Conservation (phyloP, 169 alveolate genomes). For the Plasmodium gonderi region DNA sequence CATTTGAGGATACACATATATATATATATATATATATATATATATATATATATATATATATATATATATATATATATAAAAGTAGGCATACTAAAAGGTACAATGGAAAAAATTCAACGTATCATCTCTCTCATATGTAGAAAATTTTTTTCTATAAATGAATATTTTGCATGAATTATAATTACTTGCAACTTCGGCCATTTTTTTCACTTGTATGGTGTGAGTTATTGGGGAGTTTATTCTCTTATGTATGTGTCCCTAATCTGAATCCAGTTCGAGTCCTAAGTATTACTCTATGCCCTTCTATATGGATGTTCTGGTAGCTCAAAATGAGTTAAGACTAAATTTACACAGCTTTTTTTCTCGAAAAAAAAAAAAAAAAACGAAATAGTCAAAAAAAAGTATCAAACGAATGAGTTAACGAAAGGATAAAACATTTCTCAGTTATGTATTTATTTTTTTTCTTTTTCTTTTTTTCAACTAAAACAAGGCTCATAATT, state of each 20-base stretch:
- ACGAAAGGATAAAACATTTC: neutral
- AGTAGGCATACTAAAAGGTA: no score
- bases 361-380: neutral
- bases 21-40: no score
- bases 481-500: neutral
- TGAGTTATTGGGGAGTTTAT: neutral
- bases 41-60: no score
- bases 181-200: slow-evolving; percentile 77
- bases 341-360: neutral
- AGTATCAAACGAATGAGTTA: no score
- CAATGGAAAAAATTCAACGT: no score
- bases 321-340: neutral
- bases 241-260: neutral
- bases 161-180: neutral
- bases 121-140: neutral
- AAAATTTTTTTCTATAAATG: neutral
- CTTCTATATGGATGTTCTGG: neutral
- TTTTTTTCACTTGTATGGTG: slow-evolving; percentile 2
- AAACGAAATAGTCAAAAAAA: no score
- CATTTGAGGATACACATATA: neutral
- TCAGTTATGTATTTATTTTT: neutral
- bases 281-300: neutral
- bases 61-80: no score
- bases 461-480: neutral
- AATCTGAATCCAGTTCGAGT: neutral